These are phyloP conservation scores for Sechiopsis laciniata DNA, from an alignment of 306 rosid species.

Conservation along the genomic window DNA sequence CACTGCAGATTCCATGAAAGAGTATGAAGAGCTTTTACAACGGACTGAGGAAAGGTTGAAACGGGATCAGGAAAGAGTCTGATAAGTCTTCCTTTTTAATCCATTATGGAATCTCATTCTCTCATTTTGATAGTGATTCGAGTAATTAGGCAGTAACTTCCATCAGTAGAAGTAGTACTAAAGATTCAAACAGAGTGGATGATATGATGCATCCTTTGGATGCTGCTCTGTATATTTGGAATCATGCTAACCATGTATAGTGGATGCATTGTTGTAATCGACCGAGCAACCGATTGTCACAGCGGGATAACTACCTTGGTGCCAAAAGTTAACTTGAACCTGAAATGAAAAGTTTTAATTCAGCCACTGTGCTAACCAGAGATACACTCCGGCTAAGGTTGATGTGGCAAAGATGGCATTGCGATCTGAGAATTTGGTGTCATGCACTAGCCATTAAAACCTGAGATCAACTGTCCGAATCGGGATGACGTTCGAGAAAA, in stretches of 20 bases:
- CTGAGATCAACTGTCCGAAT: not conserved
- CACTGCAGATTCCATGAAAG: slow-evolving; percentile 54
- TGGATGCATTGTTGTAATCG: not conserved
- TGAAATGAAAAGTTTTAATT: not conserved
- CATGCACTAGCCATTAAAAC: not conserved
- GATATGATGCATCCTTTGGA: not conserved
- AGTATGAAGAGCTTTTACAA: slow-evolving; percentile 75
- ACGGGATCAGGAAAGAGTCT: slow-evolving; percentile 36
- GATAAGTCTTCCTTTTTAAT: slow-evolving; percentile 15
- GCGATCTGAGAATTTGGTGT: not conserved
- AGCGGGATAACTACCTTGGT: slow-evolving; percentile 1
- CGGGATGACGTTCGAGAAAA: not conserved
- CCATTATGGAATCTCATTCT: not conserved
- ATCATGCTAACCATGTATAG: not conserved
- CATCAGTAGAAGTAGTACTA: slow-evolving; percentile 7
- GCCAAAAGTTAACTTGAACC: slow-evolving; percentile 11
- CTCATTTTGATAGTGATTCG: slow-evolving; percentile 14
- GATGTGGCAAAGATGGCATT: not conserved
- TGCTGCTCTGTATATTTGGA: not conserved
- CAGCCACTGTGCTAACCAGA: slow-evolving; percentile 1
- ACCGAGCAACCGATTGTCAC: not conserved
- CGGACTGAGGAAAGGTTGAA: slow-evolving; percentile 47
- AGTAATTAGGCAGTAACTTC: slow-evolving; percentile 22
- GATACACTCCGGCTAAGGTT: not conserved
- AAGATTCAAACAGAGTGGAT: not conserved